A percentile compares a stretch with the other conserved stretches of the same genome.
phyloP scores from a whole-genome alignment of 345 rosid species.

The Triadica sebifera region DNA sequence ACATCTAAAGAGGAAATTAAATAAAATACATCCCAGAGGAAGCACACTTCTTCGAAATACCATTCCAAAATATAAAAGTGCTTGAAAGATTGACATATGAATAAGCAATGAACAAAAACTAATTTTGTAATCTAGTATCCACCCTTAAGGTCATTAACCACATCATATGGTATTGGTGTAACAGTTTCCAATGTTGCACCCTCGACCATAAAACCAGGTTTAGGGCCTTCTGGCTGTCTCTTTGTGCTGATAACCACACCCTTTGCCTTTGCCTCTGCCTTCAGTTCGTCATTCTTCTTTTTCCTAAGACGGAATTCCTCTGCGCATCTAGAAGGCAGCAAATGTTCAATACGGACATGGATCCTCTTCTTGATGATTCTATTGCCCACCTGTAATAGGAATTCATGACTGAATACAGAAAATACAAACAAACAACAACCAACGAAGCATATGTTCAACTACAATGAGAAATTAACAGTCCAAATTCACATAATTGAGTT shows the following conservation, averaged over 20 bases:
- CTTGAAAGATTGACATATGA: no score
- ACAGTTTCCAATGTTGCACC: slow-evolving; percentile 76
- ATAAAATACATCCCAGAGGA: no score
- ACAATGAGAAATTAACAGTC: not conserved
- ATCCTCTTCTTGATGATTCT: slow-evolving; percentile 68
- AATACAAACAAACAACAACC: not conserved
- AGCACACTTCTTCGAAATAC: no score
- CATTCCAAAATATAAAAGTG: not conserved
- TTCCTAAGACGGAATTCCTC: slow-evolving; percentile 64
- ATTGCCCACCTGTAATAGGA: slow-evolving; percentile 43
- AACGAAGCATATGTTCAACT: not conserved
- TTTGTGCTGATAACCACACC: slow-evolving; percentile 67
- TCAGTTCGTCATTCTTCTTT: slow-evolving; percentile 55
- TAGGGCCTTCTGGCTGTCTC: slow-evolving; percentile 72
- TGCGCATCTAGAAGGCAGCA: slow-evolving; percentile 60
- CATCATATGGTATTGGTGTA: slow-evolving; percentile 78
- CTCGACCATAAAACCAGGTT: slow-evolving; percentile 73
- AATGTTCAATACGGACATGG: slow-evolving; percentile 66
- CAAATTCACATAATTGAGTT: not conserved
- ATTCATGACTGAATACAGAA: not conserved
- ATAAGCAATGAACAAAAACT: not conserved
- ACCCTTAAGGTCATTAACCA: slow-evolving; percentile 74
- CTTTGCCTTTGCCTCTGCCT: slow-evolving; percentile 67
- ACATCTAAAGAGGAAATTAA: no score
- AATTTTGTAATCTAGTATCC: slow-evolving; percentile 42